phyloP scores from a whole-genome alignment of 768 basidiomycete species.

The Xerocomus potaroensis region DNA sequence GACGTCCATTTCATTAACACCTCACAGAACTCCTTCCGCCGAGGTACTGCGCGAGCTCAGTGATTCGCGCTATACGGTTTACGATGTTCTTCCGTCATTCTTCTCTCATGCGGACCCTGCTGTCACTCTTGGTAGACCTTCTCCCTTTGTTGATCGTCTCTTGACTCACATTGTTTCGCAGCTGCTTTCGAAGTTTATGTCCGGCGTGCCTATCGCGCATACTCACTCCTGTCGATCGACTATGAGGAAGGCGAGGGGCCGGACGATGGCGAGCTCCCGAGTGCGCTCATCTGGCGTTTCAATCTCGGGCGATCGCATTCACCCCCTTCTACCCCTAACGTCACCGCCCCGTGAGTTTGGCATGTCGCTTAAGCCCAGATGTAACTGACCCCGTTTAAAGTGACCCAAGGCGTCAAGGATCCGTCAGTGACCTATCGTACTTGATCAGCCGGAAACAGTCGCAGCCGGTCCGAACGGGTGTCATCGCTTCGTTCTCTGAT shows the following conservation, averaged over 20 bases:
- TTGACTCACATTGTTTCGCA: conserved; percentile 25
- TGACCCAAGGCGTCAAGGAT: conserved; percentile 75
- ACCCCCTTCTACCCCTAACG: conserved; percentile 76
- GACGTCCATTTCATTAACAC: conserved; percentile 1
- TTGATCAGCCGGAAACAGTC: conserved; percentile 82
- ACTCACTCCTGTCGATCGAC: conserved; percentile 86
- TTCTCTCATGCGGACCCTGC: conserved; percentile 84
- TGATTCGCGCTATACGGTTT: conserved; percentile 95
- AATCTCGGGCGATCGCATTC: conserved; percentile 87
- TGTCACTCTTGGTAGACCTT: conserved; percentile 69
- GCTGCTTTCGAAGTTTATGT: conserved; percentile 96
- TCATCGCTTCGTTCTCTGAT: conserved; percentile 87
- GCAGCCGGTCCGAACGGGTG: conserved; percentile 87
- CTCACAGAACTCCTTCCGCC: conserved; percentile 66
- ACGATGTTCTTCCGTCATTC: conserved; percentile 94
- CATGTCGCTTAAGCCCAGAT: not conserved
- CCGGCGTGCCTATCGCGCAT: conserved; percentile 92
- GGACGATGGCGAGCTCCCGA: conserved; percentile 79
- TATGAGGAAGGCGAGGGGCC: conserved; percentile 88
- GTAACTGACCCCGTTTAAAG: conserved; percentile 28
- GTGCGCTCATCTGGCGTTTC: conserved; percentile 90
- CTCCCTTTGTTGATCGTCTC: not conserved
- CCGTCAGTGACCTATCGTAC: conserved; percentile 94
- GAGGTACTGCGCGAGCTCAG: conserved; percentile 90
- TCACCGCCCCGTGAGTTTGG: conserved; percentile 35